phyloP scores from a whole-genome alignment of 2,329 filamentous ascomycete genomes.

The Amauroascus niger region DNA sequence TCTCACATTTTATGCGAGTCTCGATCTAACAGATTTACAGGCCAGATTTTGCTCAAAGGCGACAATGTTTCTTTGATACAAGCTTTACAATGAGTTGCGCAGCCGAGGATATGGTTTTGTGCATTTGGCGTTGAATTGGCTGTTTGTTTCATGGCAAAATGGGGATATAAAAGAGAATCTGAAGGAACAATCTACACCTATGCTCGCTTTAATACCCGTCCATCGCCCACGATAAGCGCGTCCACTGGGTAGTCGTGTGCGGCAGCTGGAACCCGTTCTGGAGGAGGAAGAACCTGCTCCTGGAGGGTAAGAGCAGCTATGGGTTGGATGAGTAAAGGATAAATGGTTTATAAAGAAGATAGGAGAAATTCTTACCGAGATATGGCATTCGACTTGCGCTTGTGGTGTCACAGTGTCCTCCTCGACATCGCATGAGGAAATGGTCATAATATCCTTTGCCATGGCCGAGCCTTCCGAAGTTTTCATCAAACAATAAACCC shows the following conservation, averaged over 20 bases:
- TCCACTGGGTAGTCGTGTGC: slow-evolving; percentile 71
- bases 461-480: slow-evolving; percentile 71
- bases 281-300: slow-evolving; percentile 67
- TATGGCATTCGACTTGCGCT: slow-evolving; percentile 42
- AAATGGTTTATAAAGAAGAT: not conserved
- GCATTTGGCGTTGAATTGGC: slow-evolving; percentile 10
- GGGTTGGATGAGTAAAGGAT: slow-evolving; percentile 19
- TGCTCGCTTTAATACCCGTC: slow-evolving; percentile 40
- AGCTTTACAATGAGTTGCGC: slow-evolving; percentile 32
- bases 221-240: slow-evolving; percentile 63
- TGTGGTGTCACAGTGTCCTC: slow-evolving; percentile 24
- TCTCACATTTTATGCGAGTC: slow-evolving; percentile 11
- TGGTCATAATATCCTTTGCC: slow-evolving; percentile 96
- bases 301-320: slow-evolving; percentile 69
- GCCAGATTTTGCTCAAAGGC: slow-evolving; percentile 77
- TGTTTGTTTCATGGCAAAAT: slow-evolving; percentile 2
- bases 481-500: slow-evolving; percentile 78
- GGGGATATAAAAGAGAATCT: not conserved
- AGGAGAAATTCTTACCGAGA: slow-evolving; percentile 43
- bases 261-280: slow-evolving; percentile 61
- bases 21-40: slow-evolving; percentile 35
- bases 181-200: slow-evolving; percentile 8
- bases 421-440: slow-evolving; percentile 69
- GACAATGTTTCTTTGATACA: slow-evolving; percentile 82
- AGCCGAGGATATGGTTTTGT: slow-evolving; percentile 3